A percentile compares a stretch with the other conserved stretches of the same genome.
These are phyloP conservation scores for Cladosporium halotolerans DNA, from an alignment of 2,329 filamentous ascomycete genomes.

Conservation along the genomic window DNA sequence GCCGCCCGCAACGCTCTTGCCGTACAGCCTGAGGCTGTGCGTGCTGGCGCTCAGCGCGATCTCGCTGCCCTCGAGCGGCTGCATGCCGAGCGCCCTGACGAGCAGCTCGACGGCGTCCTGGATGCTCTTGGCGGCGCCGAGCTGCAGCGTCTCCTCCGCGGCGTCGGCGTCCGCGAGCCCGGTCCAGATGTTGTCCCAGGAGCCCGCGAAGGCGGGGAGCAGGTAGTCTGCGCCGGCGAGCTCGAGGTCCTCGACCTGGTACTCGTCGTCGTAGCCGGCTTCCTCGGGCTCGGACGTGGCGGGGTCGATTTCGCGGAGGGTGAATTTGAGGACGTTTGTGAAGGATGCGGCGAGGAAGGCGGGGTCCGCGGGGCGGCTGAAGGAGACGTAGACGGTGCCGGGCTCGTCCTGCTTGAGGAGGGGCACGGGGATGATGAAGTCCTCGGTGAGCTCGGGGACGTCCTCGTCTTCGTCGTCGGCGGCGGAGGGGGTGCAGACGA, in stretches of 20 bases:
- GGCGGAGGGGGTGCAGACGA: constrained; percentile 71
- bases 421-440: constrained; percentile 87
- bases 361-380: constrained; percentile 70
- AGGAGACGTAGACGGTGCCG: constrained; percentile 90
- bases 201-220: constrained; percentile 85
- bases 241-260: constrained; percentile 90
- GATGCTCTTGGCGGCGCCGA: constrained; percentile 85
- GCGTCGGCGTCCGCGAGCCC: constrained; percentile 70
- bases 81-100: constrained; percentile 76
- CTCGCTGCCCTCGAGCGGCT: constrained; percentile 90
- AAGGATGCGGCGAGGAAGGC: constrained; percentile 77
- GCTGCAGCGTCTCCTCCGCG: constrained; percentile 81
- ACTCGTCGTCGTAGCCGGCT: constrained; percentile 91
- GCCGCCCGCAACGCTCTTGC: constrained; percentile 88
- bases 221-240: constrained; percentile 90
- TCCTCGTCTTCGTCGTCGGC: constrained; percentile 84
- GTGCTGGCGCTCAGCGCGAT: constrained; percentile 82
- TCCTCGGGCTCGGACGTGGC: constrained; percentile 90
- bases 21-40: constrained; percentile 90
- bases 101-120: constrained; percentile 93
- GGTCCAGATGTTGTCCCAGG: constrained; percentile 94
- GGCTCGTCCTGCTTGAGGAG: constrained; percentile 78
- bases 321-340: constrained; percentile 92
- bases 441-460: constrained; percentile 62
- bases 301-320: constrained; percentile 95